Evolutionary conservation across 2,329 filamentous ascomycete genomes (phyloP), one percentile per base, ranked within the genome.

Genomic region (Emmonsia crescens): DNA sequence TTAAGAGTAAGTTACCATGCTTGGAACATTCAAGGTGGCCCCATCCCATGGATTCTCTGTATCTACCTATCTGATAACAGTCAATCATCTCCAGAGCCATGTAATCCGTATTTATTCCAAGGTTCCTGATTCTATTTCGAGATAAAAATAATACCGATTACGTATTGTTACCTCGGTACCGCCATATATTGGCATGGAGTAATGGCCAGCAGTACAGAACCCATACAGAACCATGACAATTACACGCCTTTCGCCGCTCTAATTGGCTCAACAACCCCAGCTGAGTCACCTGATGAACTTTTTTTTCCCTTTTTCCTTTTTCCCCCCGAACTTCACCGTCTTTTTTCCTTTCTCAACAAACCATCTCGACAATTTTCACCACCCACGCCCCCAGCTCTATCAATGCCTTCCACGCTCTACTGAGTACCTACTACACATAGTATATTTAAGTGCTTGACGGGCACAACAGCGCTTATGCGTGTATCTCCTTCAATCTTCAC

Each of bases 401-500:
- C 63, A 73, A 72, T 70, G 66, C 59, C 60, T 48, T 60, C 60
- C 54, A 59, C 57, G 55, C 51, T 64, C 42, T 60, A 62, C 61
- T 61, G 60, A 59, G 64, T 61, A 63, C 62, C 66, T 65, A 66
- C 29, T 60, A 48, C 60, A 49, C 56, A 61, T 61, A 63, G 51
- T 44, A n/a, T 62, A 60, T 60, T 57, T 62, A 61, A 72, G 71
- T 74, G 74, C 75, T 72, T 67, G 71, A 70, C 64, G 66, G 67
- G 68, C 68, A 73, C 72, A 74, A 67, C 82, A 81, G 87, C 85
- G 82, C 86, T 87, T 88, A 91, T 91, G 88, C 88, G 86, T 87
- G 87, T 87, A 82, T 86, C 87, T 83, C 82, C 84, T 79, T 90
- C 89, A 78, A 83, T 87, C 77, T 92, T 91, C 82, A 92, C 89